Evolutionary conservation across 2,329 filamentous ascomycete species (phyloP), one percentile per base, ranked within the genome.

Genomic region (Lecanicillium sp.): DNA sequence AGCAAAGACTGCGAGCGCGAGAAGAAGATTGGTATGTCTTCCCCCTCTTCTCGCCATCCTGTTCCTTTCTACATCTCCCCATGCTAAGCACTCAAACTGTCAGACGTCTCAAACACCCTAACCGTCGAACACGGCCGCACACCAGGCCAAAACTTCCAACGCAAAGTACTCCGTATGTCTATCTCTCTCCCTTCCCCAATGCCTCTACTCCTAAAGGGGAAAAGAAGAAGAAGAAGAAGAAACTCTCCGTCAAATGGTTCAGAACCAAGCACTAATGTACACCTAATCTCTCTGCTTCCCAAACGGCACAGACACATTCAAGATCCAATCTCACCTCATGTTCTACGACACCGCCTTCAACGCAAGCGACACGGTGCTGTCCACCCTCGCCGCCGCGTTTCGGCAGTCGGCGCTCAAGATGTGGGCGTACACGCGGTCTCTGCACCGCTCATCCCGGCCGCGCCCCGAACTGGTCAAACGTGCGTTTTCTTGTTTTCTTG

Each of bases 271-370:
- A n/a, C n/a, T n/a, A n/a, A n/a, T n/a, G n/a, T n/a, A n/a, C n/a
- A n/a, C n/a, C n/a, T n/a, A n/a, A n/a, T 35, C 7, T 45, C 20
- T 15, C 14, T 21, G 19, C 12, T 15, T 19, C 12, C 3, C 14
- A n/a, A 14, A 23, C 33, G 9, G 8, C 2, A 27, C 43, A 80
- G 76, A 75, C 57, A 69, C 81, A 3, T 89, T 97, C 71, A 90
- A 90, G 63, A 81, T 93, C 44, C 88, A 95, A 62, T 83, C 90
- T 44, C 86, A 93, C 57, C 72, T 81, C 42, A 90, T 94, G 82
- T 86, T 89, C 62, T 84, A 87, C 57, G 89, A 94, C 63, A 87
- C 86, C 4, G 67, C 74, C 3, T 83, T 91, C 70, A 97, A 97
- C 67, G 78, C 81, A 3, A 62, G 77, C 7, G 56, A 62, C 4